These are phyloP conservation scores for Xylaria scruposa DNA, from an alignment of 495 filamentous ascomycete genomes.

Conservation along the genomic window DNA sequence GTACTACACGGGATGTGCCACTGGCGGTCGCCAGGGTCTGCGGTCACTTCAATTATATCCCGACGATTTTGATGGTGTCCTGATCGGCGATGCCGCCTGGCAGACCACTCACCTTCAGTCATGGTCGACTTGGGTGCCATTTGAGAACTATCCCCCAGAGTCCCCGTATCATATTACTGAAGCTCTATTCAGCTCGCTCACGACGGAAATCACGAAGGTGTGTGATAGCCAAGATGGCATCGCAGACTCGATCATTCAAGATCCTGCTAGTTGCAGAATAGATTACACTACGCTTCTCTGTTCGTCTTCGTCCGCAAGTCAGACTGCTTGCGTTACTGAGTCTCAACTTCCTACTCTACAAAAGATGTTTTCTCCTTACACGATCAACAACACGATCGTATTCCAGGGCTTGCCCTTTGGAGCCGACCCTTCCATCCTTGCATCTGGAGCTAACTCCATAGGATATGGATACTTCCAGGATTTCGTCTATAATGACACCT, in stretches of 20 bases:
- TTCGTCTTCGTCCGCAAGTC: slow-evolving; percentile 32
- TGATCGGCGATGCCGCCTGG: slow-evolving; percentile 61
- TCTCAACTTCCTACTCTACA: slow-evolving; percentile 45
- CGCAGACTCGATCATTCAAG: slow-evolving; percentile 65
- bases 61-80: slow-evolving; percentile 67
- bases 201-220: slow-evolving; percentile 62
- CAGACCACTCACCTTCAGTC: slow-evolving; percentile 51
- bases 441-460: slow-evolving; percentile 5
- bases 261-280: slow-evolving; percentile 63
- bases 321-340: slow-evolving; percentile 57
- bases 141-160: slow-evolving; percentile 42
- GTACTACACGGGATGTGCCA: slow-evolving; percentile 62
- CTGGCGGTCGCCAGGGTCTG: slow-evolving; percentile 62
- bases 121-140: slow-evolving; percentile 45
- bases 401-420: slow-evolving; percentile 7
- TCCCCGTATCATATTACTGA: slow-evolving; percentile 56
- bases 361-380: slow-evolving; percentile 57
- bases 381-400: background rate
- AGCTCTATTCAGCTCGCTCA: slow-evolving; percentile 55
- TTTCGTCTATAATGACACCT: slow-evolving; percentile 48
- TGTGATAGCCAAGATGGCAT: slow-evolving; percentile 69
- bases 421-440: slow-evolving; percentile 15
- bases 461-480: slow-evolving; percentile 46
- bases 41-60: slow-evolving; percentile 56
- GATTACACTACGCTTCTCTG: slow-evolving; percentile 60